These are phyloP conservation scores for Volvariella surrecta DNA, from an alignment of 1,284 basidiomycete genomes.

Conservation along the genomic window DNA sequence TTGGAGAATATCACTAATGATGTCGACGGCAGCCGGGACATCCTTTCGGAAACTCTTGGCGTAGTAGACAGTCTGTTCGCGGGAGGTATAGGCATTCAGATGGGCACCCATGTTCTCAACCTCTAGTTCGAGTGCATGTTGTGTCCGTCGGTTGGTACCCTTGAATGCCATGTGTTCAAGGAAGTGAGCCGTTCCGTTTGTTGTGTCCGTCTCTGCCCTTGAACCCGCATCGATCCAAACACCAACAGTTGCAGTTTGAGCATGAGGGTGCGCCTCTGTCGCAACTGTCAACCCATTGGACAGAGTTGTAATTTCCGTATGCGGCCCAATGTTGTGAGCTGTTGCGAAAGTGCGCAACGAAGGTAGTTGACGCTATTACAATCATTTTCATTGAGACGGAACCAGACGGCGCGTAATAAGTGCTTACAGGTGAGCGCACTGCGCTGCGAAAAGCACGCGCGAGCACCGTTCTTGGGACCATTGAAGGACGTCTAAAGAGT, in stretches of 20 bases:
- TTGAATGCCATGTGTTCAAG: slow-evolving; percentile 97
- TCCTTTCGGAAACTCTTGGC: slow-evolving; percentile 99
- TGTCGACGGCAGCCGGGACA: slow-evolving; percentile 87
- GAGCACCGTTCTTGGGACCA: slow-evolving; percentile 64
- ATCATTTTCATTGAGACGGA: slow-evolving; percentile 5
- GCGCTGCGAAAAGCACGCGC: slow-evolving; percentile 52
- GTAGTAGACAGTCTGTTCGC: slow-evolving; percentile 99
- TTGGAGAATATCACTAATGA: slow-evolving; percentile 97
- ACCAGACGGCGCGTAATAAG: background rate
- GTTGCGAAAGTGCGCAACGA: slow-evolving; percentile 54
- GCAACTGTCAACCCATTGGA: slow-evolving; percentile 91
- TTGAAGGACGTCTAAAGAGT: slow-evolving; percentile 25
- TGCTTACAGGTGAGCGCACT: slow-evolving; percentile 45
- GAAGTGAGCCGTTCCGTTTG: slow-evolving; percentile 97
- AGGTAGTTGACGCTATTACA: slow-evolving; percentile 18
- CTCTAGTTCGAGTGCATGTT: slow-evolving; percentile 92
- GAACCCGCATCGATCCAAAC: slow-evolving; percentile 99
- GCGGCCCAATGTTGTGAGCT: slow-evolving; percentile 59
- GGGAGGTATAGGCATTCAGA: slow-evolving; percentile 97
- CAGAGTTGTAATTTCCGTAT: slow-evolving; percentile 84
- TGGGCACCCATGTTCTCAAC: slow-evolving; percentile 98
- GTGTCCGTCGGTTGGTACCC: slow-evolving; percentile 86
- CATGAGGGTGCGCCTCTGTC: slow-evolving; percentile 86
- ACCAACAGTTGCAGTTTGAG: slow-evolving; percentile 97
- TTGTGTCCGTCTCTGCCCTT: slow-evolving; percentile 90